Evolutionary conservation across 1,139 yeast genomes (phyloP).

Genomic region (Lodderomyces beijingensis): DNA sequence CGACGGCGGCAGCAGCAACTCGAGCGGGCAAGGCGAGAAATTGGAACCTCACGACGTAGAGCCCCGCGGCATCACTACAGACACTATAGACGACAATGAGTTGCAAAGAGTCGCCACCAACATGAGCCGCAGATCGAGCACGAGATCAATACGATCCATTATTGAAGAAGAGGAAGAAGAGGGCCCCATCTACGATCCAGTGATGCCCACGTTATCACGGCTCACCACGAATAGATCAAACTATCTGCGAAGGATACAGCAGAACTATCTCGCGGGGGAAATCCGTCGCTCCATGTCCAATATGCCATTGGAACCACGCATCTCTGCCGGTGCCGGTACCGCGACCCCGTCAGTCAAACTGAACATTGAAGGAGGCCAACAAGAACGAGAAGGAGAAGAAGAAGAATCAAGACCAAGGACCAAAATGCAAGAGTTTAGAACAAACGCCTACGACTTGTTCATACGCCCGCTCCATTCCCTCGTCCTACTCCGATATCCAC

Average conservation of each 20-base stretch:
- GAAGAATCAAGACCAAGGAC: conserved; percentile 2
- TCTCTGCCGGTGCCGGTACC: background rate
- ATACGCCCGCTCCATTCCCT: conserved; percentile 49
- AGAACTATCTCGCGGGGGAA: conserved; percentile 22
- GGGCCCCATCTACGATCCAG: conserved; percentile 31
- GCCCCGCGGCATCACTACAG: background rate
- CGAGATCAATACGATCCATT: conserved; percentile 5
- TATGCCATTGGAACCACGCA: background rate
- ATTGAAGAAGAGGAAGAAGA: conserved; percentile 18
- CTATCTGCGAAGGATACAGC: conserved; percentile 27
- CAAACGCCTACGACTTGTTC: conserved; percentile 35
- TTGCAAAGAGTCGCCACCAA: conserved; percentile 16
- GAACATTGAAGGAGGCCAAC: no score
- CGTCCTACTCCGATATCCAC: conserved; percentile 60
- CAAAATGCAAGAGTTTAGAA: conserved; percentile 16
- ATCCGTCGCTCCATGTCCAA: conserved; percentile 16
- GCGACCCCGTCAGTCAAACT: background rate
- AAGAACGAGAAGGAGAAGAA: no score
- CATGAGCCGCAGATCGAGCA: conserved; percentile 7
- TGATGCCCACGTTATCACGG: conserved; percentile 36
- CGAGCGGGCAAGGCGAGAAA: conserved; percentile 1
- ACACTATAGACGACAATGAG: conserved; percentile 3
- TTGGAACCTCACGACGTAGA: conserved; percentile 1
- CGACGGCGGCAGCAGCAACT: conserved; percentile 1
- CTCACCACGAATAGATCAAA: conserved; percentile 32